phyloP scores from a whole-genome alignment of 345 rosid genomes.

The Durio zibethinus region DNA sequence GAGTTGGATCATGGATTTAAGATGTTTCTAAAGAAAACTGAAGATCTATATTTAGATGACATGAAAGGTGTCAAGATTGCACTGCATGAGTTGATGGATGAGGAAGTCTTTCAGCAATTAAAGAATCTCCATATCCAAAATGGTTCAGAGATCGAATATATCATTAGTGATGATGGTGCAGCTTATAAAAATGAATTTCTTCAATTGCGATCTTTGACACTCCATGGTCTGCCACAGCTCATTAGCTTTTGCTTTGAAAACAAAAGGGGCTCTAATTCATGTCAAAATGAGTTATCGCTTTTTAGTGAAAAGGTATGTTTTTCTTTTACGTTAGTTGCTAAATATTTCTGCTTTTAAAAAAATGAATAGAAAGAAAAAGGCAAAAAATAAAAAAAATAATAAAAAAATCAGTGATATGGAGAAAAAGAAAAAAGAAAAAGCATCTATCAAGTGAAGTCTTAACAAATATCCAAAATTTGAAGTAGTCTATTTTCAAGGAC shows the following conservation, averaged over 20 bases:
- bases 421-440: too few relatives aligned
- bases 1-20: neutral
- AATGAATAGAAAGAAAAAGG: too few relatives aligned
- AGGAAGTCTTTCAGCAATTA: neutral
- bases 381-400: too few relatives aligned
- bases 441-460: too few relatives aligned
- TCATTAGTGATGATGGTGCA: neutral
- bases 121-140: neutral
- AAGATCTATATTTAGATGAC: neutral
- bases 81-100: neutral
- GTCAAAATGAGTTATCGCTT: neutral
- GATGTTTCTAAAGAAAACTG: slow-evolving; percentile 1
- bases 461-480: too few relatives aligned
- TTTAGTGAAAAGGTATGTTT: neutral
- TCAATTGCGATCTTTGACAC: neutral
- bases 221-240: neutral
- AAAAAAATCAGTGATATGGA: too few relatives aligned
- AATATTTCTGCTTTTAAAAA: too few relatives aligned
- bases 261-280: neutral
- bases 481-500: too few relatives aligned
- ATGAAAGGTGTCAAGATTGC: neutral
- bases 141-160: neutral
- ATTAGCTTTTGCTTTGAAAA: neutral
- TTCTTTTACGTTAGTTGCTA: too few relatives aligned
- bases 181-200: too few relatives aligned